Evolutionary conservation across 208 protist genomes (phyloP).

Genomic region (Leishmania guyanensis): DNA sequence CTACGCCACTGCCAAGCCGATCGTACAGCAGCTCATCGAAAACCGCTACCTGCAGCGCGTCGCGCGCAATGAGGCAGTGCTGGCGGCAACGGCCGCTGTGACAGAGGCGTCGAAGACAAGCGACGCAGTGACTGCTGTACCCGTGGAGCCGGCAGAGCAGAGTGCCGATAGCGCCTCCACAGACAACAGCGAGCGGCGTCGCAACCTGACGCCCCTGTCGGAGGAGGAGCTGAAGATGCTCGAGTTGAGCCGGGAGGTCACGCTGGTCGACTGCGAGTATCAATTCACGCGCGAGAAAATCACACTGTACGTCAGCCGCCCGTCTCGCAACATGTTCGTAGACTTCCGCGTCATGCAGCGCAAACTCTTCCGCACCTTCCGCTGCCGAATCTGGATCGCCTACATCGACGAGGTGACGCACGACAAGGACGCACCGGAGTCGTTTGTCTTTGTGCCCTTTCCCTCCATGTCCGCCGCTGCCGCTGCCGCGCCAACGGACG

Average conservation of each 20-base stretch:
- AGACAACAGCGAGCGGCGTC: constrained; percentile 20
- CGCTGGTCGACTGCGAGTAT: constrained; percentile 64
- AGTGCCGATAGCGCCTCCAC: constrained; percentile 7
- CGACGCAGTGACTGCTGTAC: neutral
- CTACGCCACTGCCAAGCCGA: constrained; percentile 29
- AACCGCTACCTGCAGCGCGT: constrained; percentile 35
- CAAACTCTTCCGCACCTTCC: constrained; percentile 62
- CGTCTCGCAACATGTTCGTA: constrained; percentile 49
- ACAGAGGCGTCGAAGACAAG: neutral
- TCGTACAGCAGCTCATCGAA: constrained; percentile 47
- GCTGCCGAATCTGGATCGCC: constrained; percentile 78
- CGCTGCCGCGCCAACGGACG: neutral
- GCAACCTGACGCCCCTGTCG: constrained; percentile 14
- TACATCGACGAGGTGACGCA: constrained; percentile 71
- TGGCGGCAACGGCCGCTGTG: neutral
- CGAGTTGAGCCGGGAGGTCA: constrained; percentile 34
- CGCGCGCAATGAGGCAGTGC: constrained; percentile 22
- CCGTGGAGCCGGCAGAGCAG: neutral
- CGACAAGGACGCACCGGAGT: constrained; percentile 43
- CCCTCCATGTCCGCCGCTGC: constrained; percentile 14
- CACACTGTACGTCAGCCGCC: constrained; percentile 65
- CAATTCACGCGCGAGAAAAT: constrained; percentile 73
- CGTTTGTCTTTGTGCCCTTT: constrained; percentile 34
- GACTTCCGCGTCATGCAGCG: constrained; percentile 81
- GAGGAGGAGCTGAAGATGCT: constrained; percentile 25